These are phyloP conservation scores for Aspergillus egyptiacus DNA, from an alignment of 495 filamentous ascomycete species.

Conservation along the genomic window DNA sequence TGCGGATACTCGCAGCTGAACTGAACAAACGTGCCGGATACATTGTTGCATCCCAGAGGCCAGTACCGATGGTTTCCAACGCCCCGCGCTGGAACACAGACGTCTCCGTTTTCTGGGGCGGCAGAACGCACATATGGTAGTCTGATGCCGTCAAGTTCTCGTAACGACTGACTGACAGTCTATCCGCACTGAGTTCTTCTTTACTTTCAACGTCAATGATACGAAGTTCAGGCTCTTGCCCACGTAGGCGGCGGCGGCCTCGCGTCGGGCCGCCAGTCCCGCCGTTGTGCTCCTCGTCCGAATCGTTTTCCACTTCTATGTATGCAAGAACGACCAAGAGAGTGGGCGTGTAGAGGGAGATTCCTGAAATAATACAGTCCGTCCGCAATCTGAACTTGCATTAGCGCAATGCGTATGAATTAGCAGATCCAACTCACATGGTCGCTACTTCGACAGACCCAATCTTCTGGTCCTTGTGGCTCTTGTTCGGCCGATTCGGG, in stretches of 20 bases:
- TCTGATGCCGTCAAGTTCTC: constrained; percentile 83
- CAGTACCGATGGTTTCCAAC: constrained; percentile 58
- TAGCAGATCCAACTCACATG: constrained; percentile 54
- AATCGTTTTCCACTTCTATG: constrained; percentile 64
- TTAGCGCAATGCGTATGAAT: constrained; percentile 9
- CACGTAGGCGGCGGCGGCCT: constrained; percentile 63
- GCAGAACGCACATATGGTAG: constrained; percentile 82
- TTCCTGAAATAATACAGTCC: constrained; percentile 94
- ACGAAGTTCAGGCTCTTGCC: constrained; percentile 77
- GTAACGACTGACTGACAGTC: constrained; percentile 73
- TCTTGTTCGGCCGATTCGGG: constrained; percentile 66
- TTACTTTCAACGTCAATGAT: constrained; percentile 80
- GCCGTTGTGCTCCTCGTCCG: constrained; percentile 18
- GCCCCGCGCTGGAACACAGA: constrained; percentile 58
- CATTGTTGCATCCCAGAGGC: constrained; percentile 73
- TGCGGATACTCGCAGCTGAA: constrained; percentile 76
- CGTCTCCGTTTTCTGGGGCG: constrained; percentile 59
- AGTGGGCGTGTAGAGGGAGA: constrained; percentile 92
- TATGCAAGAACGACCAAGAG: constrained; percentile 87
- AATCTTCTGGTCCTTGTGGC: constrained; percentile 62
- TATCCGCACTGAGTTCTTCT: constrained; percentile 75
- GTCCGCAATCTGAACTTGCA: constrained; percentile 65
- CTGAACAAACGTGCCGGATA: constrained; percentile 80
- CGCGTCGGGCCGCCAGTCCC: constrained; percentile 31
- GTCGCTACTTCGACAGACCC: constrained; percentile 85